Evolutionary conservation across 331 rosid species (phyloP).

Genomic region (Malus hybrid): DNA sequence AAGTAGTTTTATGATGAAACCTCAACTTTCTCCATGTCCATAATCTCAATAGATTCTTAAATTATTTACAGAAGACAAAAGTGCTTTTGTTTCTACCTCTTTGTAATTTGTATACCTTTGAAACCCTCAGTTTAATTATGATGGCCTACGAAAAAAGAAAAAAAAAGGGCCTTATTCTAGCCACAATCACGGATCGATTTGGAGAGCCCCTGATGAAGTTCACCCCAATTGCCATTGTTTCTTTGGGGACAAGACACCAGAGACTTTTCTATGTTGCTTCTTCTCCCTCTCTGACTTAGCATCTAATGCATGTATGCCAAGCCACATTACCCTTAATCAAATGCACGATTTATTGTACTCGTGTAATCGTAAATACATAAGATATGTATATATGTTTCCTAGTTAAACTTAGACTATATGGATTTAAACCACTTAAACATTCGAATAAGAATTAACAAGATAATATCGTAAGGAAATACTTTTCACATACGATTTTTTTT

Average conservation of each 20-base stretch:
- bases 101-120: slow-evolving; percentile 12
- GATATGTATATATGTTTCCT: neutral
- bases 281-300: neutral
- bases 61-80: slow-evolving; percentile 15
- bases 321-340: neutral
- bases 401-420: no score
- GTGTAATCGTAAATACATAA: neutral
- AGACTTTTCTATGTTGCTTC: slow-evolving; percentile 14
- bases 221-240: slow-evolving; percentile 12
- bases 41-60: slow-evolving; percentile 1
- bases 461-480: neutral
- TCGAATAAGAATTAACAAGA: no score
- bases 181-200: slow-evolving; percentile 54
- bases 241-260: slow-evolving; percentile 4
- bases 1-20: no score
- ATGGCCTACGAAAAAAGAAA: slow-evolving; percentile 14
- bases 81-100: slow-evolving; percentile 14
- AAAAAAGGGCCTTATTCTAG: slow-evolving; percentile 3
- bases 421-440: neutral
- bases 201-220: slow-evolving; percentile 18
- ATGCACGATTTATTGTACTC: neutral
- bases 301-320: neutral
- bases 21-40: neutral
- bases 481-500: neutral
- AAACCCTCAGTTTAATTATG: neutral